These are phyloP conservation scores for Zymoseptoria crescenta DNA, from an alignment of 2,329 filamentous ascomycete genomes.

Conservation along the genomic window DNA sequence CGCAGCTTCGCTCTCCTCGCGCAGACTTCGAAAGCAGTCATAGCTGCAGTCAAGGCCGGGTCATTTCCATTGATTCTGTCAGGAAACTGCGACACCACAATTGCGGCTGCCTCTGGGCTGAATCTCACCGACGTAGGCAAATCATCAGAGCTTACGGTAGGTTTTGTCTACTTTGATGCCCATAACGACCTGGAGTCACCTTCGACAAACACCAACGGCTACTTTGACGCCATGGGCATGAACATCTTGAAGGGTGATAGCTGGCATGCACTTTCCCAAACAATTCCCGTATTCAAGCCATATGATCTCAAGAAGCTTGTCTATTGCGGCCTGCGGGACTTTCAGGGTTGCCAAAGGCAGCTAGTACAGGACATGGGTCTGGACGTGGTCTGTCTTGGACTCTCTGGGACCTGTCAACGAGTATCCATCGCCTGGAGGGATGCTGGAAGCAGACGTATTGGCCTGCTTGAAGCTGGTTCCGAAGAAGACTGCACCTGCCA, in stretches of 20 bases:
- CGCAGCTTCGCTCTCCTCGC: conserved; percentile 3
- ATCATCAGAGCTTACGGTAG: neutral
- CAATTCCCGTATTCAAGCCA: neutral
- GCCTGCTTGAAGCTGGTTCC: neutral
- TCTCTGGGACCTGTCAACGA: neutral
- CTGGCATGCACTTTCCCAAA: neutral
- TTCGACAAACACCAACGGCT: conserved; percentile 1
- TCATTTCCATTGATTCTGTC: conserved; percentile 2
- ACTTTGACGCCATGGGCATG: conserved; percentile 1
- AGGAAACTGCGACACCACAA: conserved; percentile 1
- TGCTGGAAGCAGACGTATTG: neutral
- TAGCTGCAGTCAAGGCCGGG: neutral
- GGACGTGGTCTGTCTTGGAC: conserved; percentile 1
- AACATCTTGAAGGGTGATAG: neutral
- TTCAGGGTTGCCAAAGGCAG: neutral
- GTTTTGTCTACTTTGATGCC: conserved; percentile 1
- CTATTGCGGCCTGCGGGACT: neutral
- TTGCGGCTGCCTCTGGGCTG: neutral
- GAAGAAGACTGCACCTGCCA: neutral
- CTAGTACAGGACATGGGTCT: conserved; percentile 1
- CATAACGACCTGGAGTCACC: conserved; percentile 3
- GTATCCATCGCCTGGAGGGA: neutral
- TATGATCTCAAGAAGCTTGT: neutral
- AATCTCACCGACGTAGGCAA: neutral
- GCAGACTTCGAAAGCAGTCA: neutral